Conservation (phyloP, 1,284 basidiomycete species). For the Polyporus tsugae region DNA sequence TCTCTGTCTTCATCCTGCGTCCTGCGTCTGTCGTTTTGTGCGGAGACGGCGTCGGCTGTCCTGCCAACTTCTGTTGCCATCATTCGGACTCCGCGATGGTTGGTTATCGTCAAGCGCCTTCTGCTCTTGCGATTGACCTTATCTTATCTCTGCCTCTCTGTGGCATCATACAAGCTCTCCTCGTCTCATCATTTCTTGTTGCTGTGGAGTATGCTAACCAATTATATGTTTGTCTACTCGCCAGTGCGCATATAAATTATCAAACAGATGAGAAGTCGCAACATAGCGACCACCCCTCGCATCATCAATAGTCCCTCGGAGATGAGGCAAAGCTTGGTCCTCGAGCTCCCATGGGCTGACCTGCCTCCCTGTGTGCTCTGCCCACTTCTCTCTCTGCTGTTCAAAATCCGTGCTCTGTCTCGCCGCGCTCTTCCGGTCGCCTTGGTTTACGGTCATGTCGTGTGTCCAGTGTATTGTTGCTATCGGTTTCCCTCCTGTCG, state of each 20-base stretch:
- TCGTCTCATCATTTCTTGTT: conserved; percentile 3
- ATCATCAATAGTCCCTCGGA: background rate
- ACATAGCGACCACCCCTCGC: conserved; percentile 4
- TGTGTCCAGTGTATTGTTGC: conserved; percentile 15
- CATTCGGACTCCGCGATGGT: conserved; percentile 9
- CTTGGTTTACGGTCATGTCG: background rate
- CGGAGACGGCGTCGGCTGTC: background rate
- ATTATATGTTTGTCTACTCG: background rate
- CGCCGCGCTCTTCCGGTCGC: background rate
- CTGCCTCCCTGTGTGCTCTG: background rate
- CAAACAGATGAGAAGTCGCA: conserved; percentile 12
- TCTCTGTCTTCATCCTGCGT: background rate
- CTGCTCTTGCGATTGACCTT: background rate
- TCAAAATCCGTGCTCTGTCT: conserved; percentile 8
- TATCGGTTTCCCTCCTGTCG: conserved; percentile 11
- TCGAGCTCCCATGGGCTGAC: background rate
- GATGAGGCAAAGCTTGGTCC: background rate
- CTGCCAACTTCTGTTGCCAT: background rate
- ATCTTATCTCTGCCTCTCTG: background rate
- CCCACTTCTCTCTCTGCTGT: background rate
- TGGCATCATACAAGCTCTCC: background rate
- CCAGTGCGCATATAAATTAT: conserved; percentile 18
- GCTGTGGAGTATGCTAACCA: background rate
- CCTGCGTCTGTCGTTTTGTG: background rate
- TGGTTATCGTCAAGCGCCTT: conserved; percentile 7